phyloP scores from a whole-genome alignment of 352 stramenopile species.

The Thalassiosira hispida region DNA sequence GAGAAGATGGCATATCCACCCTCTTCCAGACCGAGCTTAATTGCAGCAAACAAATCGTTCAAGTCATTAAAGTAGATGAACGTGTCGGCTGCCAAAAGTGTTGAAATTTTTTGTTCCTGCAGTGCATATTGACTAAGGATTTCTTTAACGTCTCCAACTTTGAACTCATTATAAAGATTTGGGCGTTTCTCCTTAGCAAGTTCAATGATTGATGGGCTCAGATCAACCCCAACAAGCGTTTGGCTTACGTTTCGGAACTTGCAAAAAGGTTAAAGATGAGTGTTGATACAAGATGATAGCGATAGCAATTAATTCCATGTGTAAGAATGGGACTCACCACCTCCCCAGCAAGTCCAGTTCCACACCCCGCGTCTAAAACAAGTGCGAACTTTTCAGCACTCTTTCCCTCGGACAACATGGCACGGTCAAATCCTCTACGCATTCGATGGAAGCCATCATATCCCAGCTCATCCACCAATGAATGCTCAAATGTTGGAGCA shows the following conservation, averaged over 20 bases:
- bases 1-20: slow-evolving; percentile 70
- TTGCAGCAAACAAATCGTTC: slow-evolving; percentile 69
- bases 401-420: slow-evolving; percentile 35
- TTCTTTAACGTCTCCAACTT: slow-evolving; percentile 66
- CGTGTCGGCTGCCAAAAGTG: slow-evolving; percentile 73
- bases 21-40: slow-evolving; percentile 54
- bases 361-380: slow-evolving; percentile 75
- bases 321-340: slow-evolving; percentile 32
- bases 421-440: slow-evolving; percentile 65
- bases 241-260: slow-evolving; percentile 76
- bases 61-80: slow-evolving; percentile 84
- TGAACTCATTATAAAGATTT: slow-evolving; percentile 67
- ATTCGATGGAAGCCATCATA: slow-evolving; percentile 78
- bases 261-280: not conserved
- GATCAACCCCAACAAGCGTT: slow-evolving; percentile 71
- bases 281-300: not conserved
- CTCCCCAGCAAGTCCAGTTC: slow-evolving; percentile 75
- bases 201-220: slow-evolving; percentile 71
- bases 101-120: slow-evolving; percentile 35
- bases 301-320: not conserved
- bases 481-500: slow-evolving; percentile 77
- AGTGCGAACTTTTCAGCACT: slow-evolving; percentile 41
- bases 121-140: slow-evolving; percentile 48
- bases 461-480: slow-evolving; percentile 69
- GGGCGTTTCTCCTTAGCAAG: slow-evolving; percentile 62